Evolutionary conservation across 2,329 filamentous ascomycete species (phyloP).

Genomic region (Hymenoscyphus albidus): DNA sequence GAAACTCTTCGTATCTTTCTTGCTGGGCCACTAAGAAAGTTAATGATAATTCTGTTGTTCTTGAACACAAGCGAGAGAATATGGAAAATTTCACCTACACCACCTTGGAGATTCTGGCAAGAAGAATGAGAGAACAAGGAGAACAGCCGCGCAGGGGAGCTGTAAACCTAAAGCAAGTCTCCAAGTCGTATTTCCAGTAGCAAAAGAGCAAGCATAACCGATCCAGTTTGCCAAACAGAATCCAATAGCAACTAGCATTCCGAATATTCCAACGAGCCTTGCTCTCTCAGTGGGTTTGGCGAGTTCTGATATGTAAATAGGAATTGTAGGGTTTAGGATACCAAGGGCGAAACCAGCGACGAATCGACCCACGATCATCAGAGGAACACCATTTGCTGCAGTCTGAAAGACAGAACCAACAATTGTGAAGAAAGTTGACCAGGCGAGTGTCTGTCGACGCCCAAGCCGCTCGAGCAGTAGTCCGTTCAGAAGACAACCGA

Average conservation of each 20-base stretch:
- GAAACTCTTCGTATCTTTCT: constrained; percentile 13
- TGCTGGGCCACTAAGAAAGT: constrained; percentile 10
- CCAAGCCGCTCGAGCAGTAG: constrained; percentile 36
- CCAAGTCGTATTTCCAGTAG: constrained; percentile 34
- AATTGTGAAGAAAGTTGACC: constrained; percentile 24
- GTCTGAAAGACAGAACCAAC: constrained; percentile 44
- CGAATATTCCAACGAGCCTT: constrained; percentile 35
- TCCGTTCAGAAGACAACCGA: constrained; percentile 34
- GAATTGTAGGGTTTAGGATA: constrained; percentile 42
- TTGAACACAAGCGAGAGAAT: not conserved
- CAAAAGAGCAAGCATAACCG: constrained; percentile 38
- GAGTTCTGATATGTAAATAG: constrained; percentile 31
- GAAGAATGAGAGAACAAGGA: constrained; percentile 17
- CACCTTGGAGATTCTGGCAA: constrained; percentile 24
- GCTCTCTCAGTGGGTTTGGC: constrained; percentile 31
- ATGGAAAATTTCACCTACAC: constrained; percentile 8
- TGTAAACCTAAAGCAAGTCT: constrained; percentile 37
- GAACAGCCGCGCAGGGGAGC: constrained; percentile 24
- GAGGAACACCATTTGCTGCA: constrained; percentile 56
- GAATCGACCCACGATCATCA: constrained; percentile 63
- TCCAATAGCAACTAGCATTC: constrained; percentile 37
- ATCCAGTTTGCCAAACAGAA: constrained; percentile 41
- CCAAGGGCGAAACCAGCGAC: constrained; percentile 39
- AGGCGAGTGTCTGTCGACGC: constrained; percentile 34
- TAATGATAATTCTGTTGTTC: not conserved